Base-by-base conservation (phyloP, 2,329 filamentous ascomycete species). In the Fusarium poae region DNA sequence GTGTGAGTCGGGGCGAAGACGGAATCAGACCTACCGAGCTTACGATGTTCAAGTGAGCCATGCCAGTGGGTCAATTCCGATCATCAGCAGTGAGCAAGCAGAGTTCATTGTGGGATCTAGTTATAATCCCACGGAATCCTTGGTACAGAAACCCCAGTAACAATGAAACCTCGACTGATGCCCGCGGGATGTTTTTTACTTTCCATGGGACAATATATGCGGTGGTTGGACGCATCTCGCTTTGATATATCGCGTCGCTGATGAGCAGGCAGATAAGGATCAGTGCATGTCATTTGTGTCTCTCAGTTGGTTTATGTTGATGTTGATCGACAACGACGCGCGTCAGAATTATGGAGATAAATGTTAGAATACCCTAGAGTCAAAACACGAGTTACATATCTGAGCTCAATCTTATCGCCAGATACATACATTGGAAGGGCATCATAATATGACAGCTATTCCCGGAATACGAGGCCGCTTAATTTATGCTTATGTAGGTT, bases 401-500 rank as follows among this genome's bases (percentile, higher is more conserved):
- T 9, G 12, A 30, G 18, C 18, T 27, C 18, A 29, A 42, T 25
- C 42, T 20, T 3, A 27, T 13, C 9, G 12, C 16, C 11, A 44
- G 18, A 44, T 13, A 7, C 23, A 43, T 25, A 9, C 5, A 44
- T 6, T 8, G 5, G 18, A 15, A 25, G 25, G 18, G 25, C 43
- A 15, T 3, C 11, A 12, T 23, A 23, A 23, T 10, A 15, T 25
- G 6, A 12, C 20, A 5, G 23, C 48, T 40, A 51, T 51, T 40
- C 27, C 48, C 48, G 48, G 16, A 18, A 51, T 51, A 51, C 48
- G 34, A 51, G 35, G 9, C n/a, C 13, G 18, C 34, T 51, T 51
- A 51, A 35, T 51, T 51, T 51, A 51, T 51, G 48, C 48, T 51
- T 51, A 51, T 51, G 32, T 15, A 30, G 12, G 21, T 13, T 7